Evolutionary conservation across 2,329 filamentous ascomycete genomes (phyloP).

Genomic region (Zarea fungicola): DNA sequence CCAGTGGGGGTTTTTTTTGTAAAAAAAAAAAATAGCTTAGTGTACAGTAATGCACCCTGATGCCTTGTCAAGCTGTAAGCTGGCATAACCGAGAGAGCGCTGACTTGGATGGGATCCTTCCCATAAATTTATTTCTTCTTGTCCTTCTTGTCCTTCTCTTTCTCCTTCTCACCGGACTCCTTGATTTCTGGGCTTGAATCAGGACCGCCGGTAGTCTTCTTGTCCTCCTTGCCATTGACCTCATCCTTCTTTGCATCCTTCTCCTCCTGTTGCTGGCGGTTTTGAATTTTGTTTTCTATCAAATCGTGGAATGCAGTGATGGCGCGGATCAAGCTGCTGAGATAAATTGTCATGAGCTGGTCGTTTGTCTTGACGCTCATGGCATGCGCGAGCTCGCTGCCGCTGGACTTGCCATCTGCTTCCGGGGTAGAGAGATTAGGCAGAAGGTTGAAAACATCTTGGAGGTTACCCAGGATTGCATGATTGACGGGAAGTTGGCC

Average conservation of each 20-base stretch:
- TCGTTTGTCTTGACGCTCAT: slow-evolving; percentile 99
- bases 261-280: slow-evolving; percentile 93
- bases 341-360: slow-evolving; percentile 96
- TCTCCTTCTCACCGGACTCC: slow-evolving; percentile 48
- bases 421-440: slow-evolving; percentile 89
- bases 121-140: slow-evolving; percentile 34
- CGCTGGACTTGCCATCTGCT: slow-evolving; percentile 57
- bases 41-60: slow-evolving; percentile 8
- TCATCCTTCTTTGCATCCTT: slow-evolving; percentile 83
- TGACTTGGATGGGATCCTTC: neutral
- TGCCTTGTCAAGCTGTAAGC: neutral
- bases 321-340: slow-evolving; percentile 91
- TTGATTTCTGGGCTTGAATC: slow-evolving; percentile 43
- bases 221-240: slow-evolving; percentile 52
- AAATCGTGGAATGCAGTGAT: slow-evolving; percentile 99
- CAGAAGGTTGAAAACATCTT: slow-evolving; percentile 97
- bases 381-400: slow-evolving; percentile 84
- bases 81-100: neutral
- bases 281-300: slow-evolving; percentile 99
- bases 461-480: slow-evolving; percentile 93
- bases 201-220: slow-evolving; percentile 45
- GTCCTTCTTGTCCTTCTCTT: slow-evolving; percentile 46
- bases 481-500: slow-evolving; percentile 93
- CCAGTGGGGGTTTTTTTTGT: neutral
- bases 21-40: neutral